phyloP scores from a whole-genome alignment of 139 green algal species.

The Raphidocelis subcapitata region DNA sequence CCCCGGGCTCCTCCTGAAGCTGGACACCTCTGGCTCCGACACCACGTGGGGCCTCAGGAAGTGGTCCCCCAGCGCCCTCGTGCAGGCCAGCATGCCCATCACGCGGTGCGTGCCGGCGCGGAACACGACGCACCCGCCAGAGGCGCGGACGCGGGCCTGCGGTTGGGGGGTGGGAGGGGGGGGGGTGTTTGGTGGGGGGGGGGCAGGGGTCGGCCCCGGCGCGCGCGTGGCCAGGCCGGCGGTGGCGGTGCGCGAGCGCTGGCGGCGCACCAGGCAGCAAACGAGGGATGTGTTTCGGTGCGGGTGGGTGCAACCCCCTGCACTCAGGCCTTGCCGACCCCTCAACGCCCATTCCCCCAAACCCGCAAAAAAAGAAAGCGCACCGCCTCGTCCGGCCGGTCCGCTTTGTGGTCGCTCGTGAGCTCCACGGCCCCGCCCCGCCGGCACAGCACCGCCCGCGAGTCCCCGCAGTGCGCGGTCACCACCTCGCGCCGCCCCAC shows the following conservation, averaged over 20 bases:
- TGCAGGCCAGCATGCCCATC: constrained; percentile 69
- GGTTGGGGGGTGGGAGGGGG: not conserved
- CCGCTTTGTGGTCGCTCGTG: constrained; percentile 55
- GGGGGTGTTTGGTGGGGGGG: too few species aligned
- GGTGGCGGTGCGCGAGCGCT: not conserved
- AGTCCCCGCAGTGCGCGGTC: constrained; percentile 51
- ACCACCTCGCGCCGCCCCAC: not conserved
- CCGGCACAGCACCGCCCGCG: constrained; percentile 42
- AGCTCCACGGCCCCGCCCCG: constrained; percentile 33
- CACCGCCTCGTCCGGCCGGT: constrained; percentile 60
- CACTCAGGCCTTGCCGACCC: too few species aligned
- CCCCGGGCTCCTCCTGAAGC: not conserved
- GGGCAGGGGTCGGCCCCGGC: too few species aligned
- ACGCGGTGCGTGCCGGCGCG: constrained; percentile 51
- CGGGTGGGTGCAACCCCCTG: too few species aligned
- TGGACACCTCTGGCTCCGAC: constrained; percentile 45
- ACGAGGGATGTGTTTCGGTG: not conserved
- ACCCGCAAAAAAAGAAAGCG: too few species aligned
- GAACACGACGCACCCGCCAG: constrained; percentile 55
- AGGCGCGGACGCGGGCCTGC: constrained; percentile 44
- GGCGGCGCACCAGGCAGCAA: not conserved
- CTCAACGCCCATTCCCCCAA: too few species aligned
- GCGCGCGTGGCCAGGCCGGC: too few species aligned
- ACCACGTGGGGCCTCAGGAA: constrained; percentile 53
- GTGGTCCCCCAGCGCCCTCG: constrained; percentile 61